Evolutionary conservation across 768 basidiomycete species (phyloP).

Genomic region (Trametes sanguinea): DNA sequence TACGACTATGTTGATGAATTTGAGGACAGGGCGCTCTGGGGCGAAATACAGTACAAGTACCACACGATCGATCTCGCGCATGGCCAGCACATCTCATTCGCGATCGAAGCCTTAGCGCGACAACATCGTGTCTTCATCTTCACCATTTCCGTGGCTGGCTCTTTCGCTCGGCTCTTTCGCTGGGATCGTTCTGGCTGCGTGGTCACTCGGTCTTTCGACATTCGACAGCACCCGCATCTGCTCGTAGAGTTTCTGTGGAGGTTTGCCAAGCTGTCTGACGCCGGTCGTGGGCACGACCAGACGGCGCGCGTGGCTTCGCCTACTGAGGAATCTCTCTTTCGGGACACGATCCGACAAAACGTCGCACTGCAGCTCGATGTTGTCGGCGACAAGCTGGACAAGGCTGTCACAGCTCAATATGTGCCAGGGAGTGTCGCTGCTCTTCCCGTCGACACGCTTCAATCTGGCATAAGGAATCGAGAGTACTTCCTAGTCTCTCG

Average conservation of each 20-base stretch:
- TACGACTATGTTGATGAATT: too few relatives aligned
- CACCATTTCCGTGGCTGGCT: slow-evolving; percentile 31
- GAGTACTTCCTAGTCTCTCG: neutral
- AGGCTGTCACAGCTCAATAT: slow-evolving; percentile 12
- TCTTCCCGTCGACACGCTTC: neutral
- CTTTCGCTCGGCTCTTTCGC: slow-evolving; percentile 33
- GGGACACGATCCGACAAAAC: neutral
- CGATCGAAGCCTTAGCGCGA: slow-evolving; percentile 15
- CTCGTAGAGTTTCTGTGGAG: slow-evolving; percentile 36
- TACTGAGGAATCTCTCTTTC: slow-evolving; percentile 3
- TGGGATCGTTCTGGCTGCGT: slow-evolving; percentile 38
- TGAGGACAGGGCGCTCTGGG: too few relatives aligned
- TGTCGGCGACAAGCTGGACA: neutral
- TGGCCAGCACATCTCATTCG: neutral
- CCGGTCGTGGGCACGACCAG: slow-evolving; percentile 30
- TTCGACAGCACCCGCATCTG: slow-evolving; percentile 17
- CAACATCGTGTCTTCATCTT: slow-evolving; percentile 36
- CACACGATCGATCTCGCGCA: neutral
- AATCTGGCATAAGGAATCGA: too few relatives aligned
- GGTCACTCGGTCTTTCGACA: slow-evolving; percentile 33
- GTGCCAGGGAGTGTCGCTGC: neutral
- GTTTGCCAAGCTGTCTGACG: slow-evolving; percentile 24
- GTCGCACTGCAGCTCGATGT: neutral
- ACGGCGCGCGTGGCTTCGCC: slow-evolving; percentile 1
- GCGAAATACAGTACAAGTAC: neutral